These are phyloP conservation scores for Fraxinus dipetala DNA, from an alignment of 305 asterid species.

Conservation along the genomic window DNA sequence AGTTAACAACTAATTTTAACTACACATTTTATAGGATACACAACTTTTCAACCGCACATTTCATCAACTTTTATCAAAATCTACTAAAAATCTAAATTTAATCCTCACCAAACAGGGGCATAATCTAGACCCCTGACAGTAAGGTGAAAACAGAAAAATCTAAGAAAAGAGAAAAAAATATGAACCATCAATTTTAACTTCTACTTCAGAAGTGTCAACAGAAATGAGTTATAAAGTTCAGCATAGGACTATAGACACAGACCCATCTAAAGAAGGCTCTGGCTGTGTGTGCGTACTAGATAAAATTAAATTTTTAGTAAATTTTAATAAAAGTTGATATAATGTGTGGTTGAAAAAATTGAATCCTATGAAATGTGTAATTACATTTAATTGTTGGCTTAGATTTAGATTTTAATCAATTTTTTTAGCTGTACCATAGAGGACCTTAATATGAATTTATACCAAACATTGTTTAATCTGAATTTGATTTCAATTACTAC, in stretches of 20 bases:
- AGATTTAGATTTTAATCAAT: not conserved
- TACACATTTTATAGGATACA: too few relatives aligned
- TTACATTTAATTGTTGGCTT: not conserved
- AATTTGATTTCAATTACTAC: not conserved
- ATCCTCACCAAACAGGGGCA: not conserved
- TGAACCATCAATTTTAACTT: slow-evolving; percentile 4
- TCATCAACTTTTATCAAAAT: too few relatives aligned
- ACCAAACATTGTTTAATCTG: not conserved
- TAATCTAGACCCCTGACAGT: not conserved
- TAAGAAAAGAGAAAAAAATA: not conserved
- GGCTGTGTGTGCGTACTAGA: not conserved
- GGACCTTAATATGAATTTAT: not conserved
- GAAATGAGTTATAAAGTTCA: not conserved
- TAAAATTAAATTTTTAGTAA: not conserved
- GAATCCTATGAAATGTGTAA: not conserved
- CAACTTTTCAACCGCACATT: too few relatives aligned
- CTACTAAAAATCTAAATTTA: too few relatives aligned
- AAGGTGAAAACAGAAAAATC: slow-evolving; percentile 6
- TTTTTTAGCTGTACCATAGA: not conserved
- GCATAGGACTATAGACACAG: slow-evolving; percentile 12
- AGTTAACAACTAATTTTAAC: too few relatives aligned
- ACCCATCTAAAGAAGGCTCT: not conserved
- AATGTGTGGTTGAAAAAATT: not conserved
- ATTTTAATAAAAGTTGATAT: too few relatives aligned
- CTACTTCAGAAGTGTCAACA: not conserved